These are phyloP conservation scores for Arctium lappa DNA, from an alignment of 129 eudicot genomes.

Conservation along the genomic window DNA sequence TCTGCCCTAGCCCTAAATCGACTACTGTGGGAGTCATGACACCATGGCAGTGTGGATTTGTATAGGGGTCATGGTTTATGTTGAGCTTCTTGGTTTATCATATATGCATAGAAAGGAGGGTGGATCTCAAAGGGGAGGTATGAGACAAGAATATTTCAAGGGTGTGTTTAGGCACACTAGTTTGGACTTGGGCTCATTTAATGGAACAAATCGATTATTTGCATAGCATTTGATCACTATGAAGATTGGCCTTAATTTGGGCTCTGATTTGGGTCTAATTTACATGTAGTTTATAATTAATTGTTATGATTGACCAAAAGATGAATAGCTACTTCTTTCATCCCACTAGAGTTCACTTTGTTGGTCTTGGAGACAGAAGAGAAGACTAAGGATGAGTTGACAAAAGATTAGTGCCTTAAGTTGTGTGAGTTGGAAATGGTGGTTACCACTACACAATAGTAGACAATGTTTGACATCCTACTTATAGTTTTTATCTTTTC, in stretches of 20 bases:
- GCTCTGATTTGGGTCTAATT: not conserved
- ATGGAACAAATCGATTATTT: not conserved
- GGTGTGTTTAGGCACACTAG: not conserved
- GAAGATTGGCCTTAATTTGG: not conserved
- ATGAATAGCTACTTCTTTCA: not conserved
- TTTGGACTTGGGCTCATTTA: not conserved
- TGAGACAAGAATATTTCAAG: not conserved
- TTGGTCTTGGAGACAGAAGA: not conserved
- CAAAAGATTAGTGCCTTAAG: not conserved
- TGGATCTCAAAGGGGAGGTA: too few relatives aligned
- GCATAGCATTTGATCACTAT: not conserved
- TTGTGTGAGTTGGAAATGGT: not conserved
- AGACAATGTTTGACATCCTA: not conserved
- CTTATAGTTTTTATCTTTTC: not conserved
- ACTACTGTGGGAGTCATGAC: not conserved
- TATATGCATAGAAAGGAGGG: not conserved
- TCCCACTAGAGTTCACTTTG: not conserved
- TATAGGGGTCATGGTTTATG: not conserved
- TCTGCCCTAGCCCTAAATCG: too few relatives aligned
- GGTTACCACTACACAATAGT: not conserved
- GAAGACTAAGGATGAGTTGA: not conserved
- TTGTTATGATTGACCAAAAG: not conserved
- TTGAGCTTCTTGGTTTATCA: not conserved
- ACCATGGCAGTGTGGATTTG: not conserved
- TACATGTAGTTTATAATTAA: not conserved